Percentiles rank a stretch among this genome's conserved stretches.
Evolutionary conservation across 1,139 yeast species (phyloP).

Genomic region (Lodderomyces orthopsilosis): DNA sequence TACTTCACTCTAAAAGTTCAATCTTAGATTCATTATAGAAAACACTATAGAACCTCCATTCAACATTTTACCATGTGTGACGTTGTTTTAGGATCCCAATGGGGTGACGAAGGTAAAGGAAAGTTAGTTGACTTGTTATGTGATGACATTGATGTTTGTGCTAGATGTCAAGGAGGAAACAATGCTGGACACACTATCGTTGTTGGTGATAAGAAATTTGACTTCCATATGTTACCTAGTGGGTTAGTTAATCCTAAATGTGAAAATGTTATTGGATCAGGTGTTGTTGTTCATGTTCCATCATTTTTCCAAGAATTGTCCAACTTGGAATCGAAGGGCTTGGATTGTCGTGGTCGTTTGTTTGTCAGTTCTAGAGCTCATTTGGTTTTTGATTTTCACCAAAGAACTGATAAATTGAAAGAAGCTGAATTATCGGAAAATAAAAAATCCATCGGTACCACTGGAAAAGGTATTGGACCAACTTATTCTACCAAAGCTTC

Average conservation of each 20-base stretch:
- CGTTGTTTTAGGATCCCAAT: slow-evolving; percentile 95
- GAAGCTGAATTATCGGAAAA: slow-evolving; percentile 85
- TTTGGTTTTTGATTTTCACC: slow-evolving; percentile 96
- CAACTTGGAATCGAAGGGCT: slow-evolving; percentile 76
- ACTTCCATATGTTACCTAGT: slow-evolving; percentile 98
- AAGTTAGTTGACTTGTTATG: slow-evolving; percentile 92
- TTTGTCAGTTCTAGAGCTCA: slow-evolving; percentile 94
- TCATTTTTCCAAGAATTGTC: slow-evolving; percentile 87
- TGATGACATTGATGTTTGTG: slow-evolving; percentile 93
- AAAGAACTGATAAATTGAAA: slow-evolving; percentile 90
- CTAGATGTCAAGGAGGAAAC: slow-evolving; percentile 98
- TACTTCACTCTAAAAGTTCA: not conserved
- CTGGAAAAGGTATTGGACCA: slow-evolving; percentile 99
- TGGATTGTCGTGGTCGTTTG: slow-evolving; percentile 74
- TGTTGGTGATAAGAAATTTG: slow-evolving; percentile 82
- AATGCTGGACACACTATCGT: slow-evolving; percentile 99
- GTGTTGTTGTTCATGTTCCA: slow-evolving; percentile 95
- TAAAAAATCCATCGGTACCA: slow-evolving; percentile 94
- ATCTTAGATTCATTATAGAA: not conserved
- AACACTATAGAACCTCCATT: not conserved
- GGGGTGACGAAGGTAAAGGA: slow-evolving; percentile 99
- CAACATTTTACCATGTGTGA: slow-evolving; percentile 57
- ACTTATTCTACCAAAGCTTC: slow-evolving; percentile 96
- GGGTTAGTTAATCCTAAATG: slow-evolving; percentile 94
- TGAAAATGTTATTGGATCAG: slow-evolving; percentile 86